A percentile compares a stretch with the other conserved stretches of the same genome.
Conservation (phyloP, 2,329 filamentous ascomycete genomes). For the Dactylellina cionopaga region DNA sequence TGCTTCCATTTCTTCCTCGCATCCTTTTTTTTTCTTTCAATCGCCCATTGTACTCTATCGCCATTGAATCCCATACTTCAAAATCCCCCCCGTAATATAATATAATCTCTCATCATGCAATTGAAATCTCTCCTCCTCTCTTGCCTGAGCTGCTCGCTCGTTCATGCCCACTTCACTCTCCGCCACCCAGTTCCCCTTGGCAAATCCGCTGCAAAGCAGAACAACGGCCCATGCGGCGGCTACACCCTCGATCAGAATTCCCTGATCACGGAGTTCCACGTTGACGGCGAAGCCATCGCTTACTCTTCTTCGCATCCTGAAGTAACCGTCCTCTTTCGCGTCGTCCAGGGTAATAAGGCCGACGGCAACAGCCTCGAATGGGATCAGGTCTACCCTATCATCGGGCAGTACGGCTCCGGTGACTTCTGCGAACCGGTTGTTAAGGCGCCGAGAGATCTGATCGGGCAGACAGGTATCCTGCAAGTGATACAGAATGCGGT, state of each 20-base stretch:
- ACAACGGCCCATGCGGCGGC: slow-evolving; percentile 67
- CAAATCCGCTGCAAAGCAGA: slow-evolving; percentile 64
- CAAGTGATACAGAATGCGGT: slow-evolving; percentile 66
- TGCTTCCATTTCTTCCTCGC: neutral
- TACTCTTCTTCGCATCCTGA: slow-evolving; percentile 66
- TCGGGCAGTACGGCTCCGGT: slow-evolving; percentile 68
- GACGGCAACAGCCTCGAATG: slow-evolving; percentile 62
- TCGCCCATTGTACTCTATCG: neutral
- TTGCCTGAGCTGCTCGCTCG: slow-evolving; percentile 13
- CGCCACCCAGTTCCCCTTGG: slow-evolving; percentile 65
- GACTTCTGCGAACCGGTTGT: slow-evolving; percentile 67
- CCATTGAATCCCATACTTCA: neutral
- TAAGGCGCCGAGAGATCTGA: slow-evolving; percentile 65
- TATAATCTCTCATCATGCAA: slow-evolving; percentile 23
- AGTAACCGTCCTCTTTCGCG: slow-evolving; percentile 66
- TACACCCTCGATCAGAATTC: slow-evolving; percentile 63
- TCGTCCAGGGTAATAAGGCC: slow-evolving; percentile 66
- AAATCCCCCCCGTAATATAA: neutral
- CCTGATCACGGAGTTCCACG: slow-evolving; percentile 55
- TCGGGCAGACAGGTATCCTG: slow-evolving; percentile 68
- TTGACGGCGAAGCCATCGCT: slow-evolving; percentile 68
- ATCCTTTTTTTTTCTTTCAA: neutral
- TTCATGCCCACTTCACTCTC: slow-evolving; percentile 68
- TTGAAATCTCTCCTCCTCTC: slow-evolving; percentile 22
- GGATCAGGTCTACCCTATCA: slow-evolving; percentile 67